Conservation (phyloP, 768 basidiomycete species). For the Pleurotus ostreatus region DNA sequence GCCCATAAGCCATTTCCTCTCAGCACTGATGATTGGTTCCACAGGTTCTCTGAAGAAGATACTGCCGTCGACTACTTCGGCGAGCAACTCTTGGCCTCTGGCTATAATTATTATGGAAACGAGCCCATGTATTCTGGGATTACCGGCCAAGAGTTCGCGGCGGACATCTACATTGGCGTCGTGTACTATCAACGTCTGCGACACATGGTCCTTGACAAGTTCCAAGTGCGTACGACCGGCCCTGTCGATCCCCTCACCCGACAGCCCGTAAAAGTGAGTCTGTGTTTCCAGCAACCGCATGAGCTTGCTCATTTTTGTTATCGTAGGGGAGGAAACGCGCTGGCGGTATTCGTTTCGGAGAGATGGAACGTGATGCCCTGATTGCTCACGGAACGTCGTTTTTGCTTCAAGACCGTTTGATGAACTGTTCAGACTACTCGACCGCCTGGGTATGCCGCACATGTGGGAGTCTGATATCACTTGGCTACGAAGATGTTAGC, state of each 20-base stretch:
- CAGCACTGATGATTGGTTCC: constrained; percentile 11
- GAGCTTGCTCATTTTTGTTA: neutral
- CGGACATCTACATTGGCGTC: constrained; percentile 97
- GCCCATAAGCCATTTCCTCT: constrained; percentile 6
- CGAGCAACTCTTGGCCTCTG: constrained; percentile 86
- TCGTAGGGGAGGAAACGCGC: constrained; percentile 91
- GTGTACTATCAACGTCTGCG: constrained; percentile 98
- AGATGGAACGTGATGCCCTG: constrained; percentile 99
- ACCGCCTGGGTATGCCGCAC: constrained; percentile 98
- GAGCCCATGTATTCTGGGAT: constrained; percentile 99
- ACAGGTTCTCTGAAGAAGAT: constrained; percentile 91
- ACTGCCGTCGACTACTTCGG: constrained; percentile 99
- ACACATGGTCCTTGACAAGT: constrained; percentile 99
- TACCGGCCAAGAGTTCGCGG: constrained; percentile 96
- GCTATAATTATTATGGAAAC: constrained; percentile 98
- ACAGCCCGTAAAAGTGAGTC: constrained; percentile 90
- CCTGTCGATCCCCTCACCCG: constrained; percentile 94
- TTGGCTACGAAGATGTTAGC: constrained; percentile 90
- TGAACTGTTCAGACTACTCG: constrained; percentile 99
- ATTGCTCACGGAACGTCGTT: constrained; percentile 99
- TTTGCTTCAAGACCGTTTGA: constrained; percentile 94
- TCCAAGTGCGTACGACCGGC: constrained; percentile 98
- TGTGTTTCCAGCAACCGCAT: neutral
- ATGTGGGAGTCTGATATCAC: constrained; percentile 92
- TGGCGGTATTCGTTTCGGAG: constrained; percentile 98